These are phyloP conservation scores for Coemansia sp. DNA, from an alignment of 192 early-diverging fungal species.

Conservation along the genomic window DNA sequence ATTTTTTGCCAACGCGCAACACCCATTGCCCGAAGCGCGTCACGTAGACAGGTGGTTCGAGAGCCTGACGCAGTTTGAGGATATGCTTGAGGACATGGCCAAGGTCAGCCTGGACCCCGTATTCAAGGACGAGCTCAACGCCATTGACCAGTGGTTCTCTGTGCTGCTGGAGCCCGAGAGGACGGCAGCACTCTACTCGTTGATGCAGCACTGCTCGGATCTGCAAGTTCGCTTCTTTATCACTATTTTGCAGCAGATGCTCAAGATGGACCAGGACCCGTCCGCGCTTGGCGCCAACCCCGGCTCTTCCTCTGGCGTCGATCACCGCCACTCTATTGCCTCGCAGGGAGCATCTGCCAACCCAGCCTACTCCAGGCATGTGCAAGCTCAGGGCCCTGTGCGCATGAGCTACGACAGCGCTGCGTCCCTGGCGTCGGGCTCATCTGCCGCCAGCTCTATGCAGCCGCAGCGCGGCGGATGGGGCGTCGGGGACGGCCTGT, in stretches of 20 bases:
- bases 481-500: constrained; percentile 22
- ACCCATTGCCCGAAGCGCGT: constrained; percentile 39
- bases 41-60: constrained; percentile 84
- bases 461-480: constrained; percentile 14
- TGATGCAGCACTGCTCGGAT: constrained; percentile 85
- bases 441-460: constrained; percentile 8
- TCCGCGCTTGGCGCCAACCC: constrained; percentile 48
- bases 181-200: constrained; percentile 86
- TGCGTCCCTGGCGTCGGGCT: constrained; percentile 8
- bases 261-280: constrained; percentile 72
- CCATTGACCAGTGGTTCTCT: constrained; percentile 94
- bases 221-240: constrained; percentile 95
- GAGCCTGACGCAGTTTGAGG: constrained; percentile 87
- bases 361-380: constrained; percentile 20
- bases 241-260: constrained; percentile 89
- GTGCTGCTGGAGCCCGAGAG: constrained; percentile 87
- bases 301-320: constrained; percentile 13
- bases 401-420: constrained; percentile 35
- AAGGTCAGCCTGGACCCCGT: constrained; percentile 71
- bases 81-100: constrained; percentile 89
- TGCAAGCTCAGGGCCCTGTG: constrained; percentile 1
- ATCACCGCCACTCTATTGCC: constrained; percentile 28
- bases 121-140: constrained; percentile 86
- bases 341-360: constrained; percentile 19
- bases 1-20: constrained; percentile 49